A percentile compares a stretch with the other conserved stretches of the same genome.
Conservation (phyloP, 768 basidiomycete species). For the Mycena rosella region DNA sequence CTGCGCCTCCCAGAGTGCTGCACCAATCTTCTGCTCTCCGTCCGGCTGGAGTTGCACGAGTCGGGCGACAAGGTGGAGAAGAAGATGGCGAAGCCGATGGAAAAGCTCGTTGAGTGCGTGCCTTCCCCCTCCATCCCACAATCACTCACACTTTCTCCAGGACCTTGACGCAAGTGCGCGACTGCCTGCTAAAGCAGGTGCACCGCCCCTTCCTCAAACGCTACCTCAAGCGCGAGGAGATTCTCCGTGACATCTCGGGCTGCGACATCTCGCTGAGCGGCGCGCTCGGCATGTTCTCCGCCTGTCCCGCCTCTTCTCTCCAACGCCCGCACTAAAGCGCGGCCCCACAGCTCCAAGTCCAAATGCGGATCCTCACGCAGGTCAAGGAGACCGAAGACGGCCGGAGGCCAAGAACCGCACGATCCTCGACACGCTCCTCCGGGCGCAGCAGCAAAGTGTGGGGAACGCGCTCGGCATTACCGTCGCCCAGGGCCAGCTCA, state of each 20-base stretch:
- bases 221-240: too few species aligned
- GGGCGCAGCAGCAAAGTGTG: too few species aligned
- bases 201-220: slow-evolving; percentile 70
- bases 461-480: too few species aligned
- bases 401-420: slow-evolving; percentile 50
- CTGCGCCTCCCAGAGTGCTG: slow-evolving; percentile 74
- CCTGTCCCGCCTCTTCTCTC: slow-evolving; percentile 43
- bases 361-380: slow-evolving; percentile 65
- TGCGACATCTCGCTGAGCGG: slow-evolving; percentile 68
- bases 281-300: slow-evolving; percentile 64
- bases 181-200: slow-evolving; percentile 63
- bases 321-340: neutral
- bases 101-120: slow-evolving; percentile 57
- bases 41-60: slow-evolving; percentile 65
- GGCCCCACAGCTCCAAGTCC: slow-evolving; percentile 56
- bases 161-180: slow-evolving; percentile 52
- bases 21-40: slow-evolving; percentile 66
- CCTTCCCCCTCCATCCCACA: too few species aligned
- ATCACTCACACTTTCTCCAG: neutral
- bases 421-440: slow-evolving; percentile 48
- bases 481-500: slow-evolving; percentile 17
- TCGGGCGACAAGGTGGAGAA: slow-evolving; percentile 57
- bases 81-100: slow-evolving; percentile 61
- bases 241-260: too few species aligned
- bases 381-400: slow-evolving; percentile 57